A percentile compares a stretch with the other conserved stretches of the same genome.
Evolutionary conservation across 192 early-diverging fungal genomes (phyloP).

Genomic region (Coemansia brasiliensis): DNA sequence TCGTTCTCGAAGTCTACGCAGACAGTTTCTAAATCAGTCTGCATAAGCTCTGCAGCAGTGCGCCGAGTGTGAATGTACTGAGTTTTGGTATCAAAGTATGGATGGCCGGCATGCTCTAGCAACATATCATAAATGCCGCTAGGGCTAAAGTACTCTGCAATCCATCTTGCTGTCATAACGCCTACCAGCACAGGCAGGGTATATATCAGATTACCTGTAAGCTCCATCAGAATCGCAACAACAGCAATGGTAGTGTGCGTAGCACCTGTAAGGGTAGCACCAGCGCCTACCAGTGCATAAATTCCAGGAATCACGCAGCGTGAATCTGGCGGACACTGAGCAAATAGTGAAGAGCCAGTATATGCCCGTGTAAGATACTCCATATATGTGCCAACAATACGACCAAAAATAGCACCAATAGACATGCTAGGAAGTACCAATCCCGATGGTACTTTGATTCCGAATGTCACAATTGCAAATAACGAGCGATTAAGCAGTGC

Average conservation of each 20-base stretch:
- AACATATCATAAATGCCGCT: slow-evolving; percentile 75
- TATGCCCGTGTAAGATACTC: slow-evolving; percentile 49
- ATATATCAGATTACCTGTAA: slow-evolving; percentile 75
- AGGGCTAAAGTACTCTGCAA: slow-evolving; percentile 66
- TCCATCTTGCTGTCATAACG: slow-evolving; percentile 70
- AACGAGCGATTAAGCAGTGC: slow-evolving; percentile 50
- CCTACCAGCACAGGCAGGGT: slow-evolving; percentile 62
- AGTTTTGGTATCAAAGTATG: slow-evolving; percentile 74
- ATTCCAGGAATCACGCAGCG: slow-evolving; percentile 70
- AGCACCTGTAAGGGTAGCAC: slow-evolving; percentile 56
- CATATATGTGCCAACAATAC: slow-evolving; percentile 43
- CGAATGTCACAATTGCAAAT: slow-evolving; percentile 60
- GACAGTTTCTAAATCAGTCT: slow-evolving; percentile 64
- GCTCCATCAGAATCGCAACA: slow-evolving; percentile 77
- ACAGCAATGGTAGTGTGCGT: slow-evolving; percentile 65
- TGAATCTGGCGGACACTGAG: slow-evolving; percentile 48
- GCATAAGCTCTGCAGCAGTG: slow-evolving; percentile 63
- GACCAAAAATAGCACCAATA: slow-evolving; percentile 57
- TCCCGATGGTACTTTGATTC: slow-evolving; percentile 56
- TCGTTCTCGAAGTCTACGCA: slow-evolving; percentile 62
- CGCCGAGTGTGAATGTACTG: slow-evolving; percentile 68
- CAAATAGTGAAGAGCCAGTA: slow-evolving; percentile 39
- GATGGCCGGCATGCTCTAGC: slow-evolving; percentile 69
- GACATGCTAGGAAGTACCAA: slow-evolving; percentile 59
- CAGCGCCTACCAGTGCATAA: slow-evolving; percentile 65